Percentiles rank a stretch among this genome's conserved stretches.
phyloP scores from a whole-genome alignment of 345 rosid genomes.

The Anastatica hierochuntica region DNA sequence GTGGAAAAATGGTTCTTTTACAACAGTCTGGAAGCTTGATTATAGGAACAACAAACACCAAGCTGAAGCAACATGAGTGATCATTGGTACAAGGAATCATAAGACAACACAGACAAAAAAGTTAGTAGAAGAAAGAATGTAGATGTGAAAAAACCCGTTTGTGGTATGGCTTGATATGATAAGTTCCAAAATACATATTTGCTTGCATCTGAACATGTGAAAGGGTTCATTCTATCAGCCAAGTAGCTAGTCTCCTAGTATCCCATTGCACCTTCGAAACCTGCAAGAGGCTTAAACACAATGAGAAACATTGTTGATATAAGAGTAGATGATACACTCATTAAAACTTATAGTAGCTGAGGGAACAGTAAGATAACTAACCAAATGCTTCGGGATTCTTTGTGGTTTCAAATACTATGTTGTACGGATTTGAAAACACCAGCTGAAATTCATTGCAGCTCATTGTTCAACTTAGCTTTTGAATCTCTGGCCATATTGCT shows the following conservation, averaged over 20 bases:
- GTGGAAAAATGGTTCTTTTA: neutral
- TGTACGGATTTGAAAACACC: no score
- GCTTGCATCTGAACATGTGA: constrained; percentile 38
- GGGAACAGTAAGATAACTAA: constrained; percentile 33
- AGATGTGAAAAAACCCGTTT: constrained; percentile 7
- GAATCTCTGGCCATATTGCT: constrained; percentile 36
- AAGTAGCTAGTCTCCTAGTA: constrained; percentile 46
- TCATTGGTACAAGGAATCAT: neutral
- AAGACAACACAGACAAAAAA: neutral
- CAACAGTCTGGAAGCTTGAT: no score
- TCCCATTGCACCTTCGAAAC: constrained; percentile 37
- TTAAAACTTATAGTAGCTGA: no score
- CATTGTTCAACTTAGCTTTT: constrained; percentile 30
- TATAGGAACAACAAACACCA: no score
- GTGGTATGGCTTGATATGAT: no score
- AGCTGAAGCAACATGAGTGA: neutral
- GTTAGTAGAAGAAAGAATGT: constrained; percentile 17
- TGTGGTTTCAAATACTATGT: no score
- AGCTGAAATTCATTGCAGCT: constrained; percentile 33
- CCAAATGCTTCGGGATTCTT: constrained; percentile 35
- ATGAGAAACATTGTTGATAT: neutral
- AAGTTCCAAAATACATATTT: no score
- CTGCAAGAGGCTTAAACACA: constrained; percentile 26
- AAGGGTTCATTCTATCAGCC: constrained; percentile 27
- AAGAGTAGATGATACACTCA: no score